A percentile compares a stretch with the other conserved stretches of the same genome.
phyloP scores from a whole-genome alignment of 1,284 basidiomycete species.

The Ganoderma lingzhi region DNA sequence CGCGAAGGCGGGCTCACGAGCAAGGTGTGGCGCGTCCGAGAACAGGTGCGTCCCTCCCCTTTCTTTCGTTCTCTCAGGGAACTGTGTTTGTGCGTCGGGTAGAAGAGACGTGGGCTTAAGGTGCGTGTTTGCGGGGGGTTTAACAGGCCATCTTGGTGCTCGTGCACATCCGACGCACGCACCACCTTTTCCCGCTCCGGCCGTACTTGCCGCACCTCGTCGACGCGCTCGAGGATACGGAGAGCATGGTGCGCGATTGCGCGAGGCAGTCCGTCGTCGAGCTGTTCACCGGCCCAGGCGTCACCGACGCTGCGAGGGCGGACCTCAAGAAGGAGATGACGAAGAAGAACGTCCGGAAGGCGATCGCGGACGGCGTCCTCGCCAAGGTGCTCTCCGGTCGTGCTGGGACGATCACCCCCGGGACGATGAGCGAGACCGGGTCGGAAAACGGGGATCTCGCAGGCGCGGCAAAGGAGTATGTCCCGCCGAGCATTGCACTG shows the following conservation, averaged over 20 bases:
- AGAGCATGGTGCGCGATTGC: conserved; percentile 88
- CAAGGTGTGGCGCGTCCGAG: conserved; percentile 84
- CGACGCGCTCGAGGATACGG: conserved; percentile 88
- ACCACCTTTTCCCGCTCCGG: conserved; percentile 83
- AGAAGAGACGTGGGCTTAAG: conserved; percentile 10
- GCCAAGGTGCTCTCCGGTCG: conserved; percentile 61
- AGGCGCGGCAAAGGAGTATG: conserved; percentile 57
- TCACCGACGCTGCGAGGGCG: conserved; percentile 86
- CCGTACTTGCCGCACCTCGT: conserved; percentile 86
- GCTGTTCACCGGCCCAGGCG: conserved; percentile 84
- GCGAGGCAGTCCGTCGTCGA: conserved; percentile 84
- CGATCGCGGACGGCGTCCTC: conserved; percentile 79
- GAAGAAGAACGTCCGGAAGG: conserved; percentile 86
- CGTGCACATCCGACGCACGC: conserved; percentile 70
- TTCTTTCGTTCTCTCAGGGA: background rate
- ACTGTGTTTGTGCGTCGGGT: background rate
- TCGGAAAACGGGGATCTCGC: conserved; percentile 65
- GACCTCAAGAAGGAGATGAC: conserved; percentile 94
- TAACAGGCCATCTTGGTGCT: conserved; percentile 69
- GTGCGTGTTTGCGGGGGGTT: conserved; percentile 9
- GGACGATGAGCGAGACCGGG: conserved; percentile 55
- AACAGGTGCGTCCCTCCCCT: conserved; percentile 65
- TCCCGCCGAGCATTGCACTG: conserved; percentile 77
- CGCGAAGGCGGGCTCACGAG: conserved; percentile 78
- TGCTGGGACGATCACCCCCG: conserved; percentile 49